These are phyloP conservation scores for Hyaloperonospora brassicae DNA, from an alignment of 352 stramenopile genomes.

Conservation along the genomic window DNA sequence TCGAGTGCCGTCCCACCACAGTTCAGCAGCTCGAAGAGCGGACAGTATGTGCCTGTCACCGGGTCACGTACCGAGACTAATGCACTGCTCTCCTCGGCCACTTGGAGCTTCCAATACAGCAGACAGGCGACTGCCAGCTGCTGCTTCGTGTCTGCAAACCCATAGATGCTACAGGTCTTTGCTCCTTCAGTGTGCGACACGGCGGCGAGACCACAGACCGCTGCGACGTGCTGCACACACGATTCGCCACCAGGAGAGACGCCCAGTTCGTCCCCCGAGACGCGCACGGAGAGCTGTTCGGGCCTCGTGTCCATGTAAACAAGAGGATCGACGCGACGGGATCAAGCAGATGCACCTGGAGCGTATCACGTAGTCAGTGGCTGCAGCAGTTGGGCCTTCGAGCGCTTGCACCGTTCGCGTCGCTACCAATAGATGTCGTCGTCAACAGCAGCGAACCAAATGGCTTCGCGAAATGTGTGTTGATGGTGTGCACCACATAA, in stretches of 20 bases:
- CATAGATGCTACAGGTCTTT: slow-evolving; percentile 23
- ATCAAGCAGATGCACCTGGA: no score
- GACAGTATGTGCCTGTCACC: slow-evolving; percentile 23
- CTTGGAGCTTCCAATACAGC: slow-evolving; percentile 40
- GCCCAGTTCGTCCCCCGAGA: slow-evolving; percentile 11
- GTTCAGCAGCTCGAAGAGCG: slow-evolving; percentile 35
- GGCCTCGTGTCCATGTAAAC: slow-evolving; percentile 31
- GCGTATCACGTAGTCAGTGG: no score
- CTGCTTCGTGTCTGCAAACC: slow-evolving; percentile 30
- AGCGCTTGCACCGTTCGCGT: neutral
- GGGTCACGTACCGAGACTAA: slow-evolving; percentile 22
- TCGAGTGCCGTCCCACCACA: slow-evolving; percentile 31
- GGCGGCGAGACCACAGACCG: slow-evolving; percentile 18
- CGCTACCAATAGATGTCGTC: no score
- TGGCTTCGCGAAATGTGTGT: neutral
- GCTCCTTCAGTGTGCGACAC: slow-evolving; percentile 6
- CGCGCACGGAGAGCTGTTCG: slow-evolving; percentile 28
- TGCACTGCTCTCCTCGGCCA: slow-evolving; percentile 11
- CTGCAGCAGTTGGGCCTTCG: neutral
- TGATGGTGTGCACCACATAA: slow-evolving; percentile 2
- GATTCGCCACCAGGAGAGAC: slow-evolving; percentile 13
- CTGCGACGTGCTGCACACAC: slow-evolving; percentile 24
- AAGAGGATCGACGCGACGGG: neutral
- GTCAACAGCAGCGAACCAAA: no score
- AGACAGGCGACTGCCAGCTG: slow-evolving; percentile 47